Base-by-base conservation (phyloP, 805 yeast species). In the Nakazawaea ishiwadae region DNA sequence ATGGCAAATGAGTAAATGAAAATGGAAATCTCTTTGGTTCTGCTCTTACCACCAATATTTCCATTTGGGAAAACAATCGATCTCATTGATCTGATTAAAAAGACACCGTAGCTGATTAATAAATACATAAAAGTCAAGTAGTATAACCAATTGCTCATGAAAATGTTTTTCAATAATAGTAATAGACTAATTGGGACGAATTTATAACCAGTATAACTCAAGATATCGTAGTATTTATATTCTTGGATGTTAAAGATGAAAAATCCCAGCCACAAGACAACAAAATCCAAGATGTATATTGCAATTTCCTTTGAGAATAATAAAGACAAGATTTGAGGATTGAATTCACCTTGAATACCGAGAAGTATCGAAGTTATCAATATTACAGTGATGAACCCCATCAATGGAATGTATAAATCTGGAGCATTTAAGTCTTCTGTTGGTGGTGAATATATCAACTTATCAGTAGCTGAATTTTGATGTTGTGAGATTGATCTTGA, bases 181-280 rank as follows among this genome's bases (percentile, higher is more conserved):
- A 77, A 66, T n/a, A 74, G 58, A 14, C 81, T 73, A 47, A 84
- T 70, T 7, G 96, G 87, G 30, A 95, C 88, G 57, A 88, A 95
- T 60, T 93, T 93, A 71, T 93, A 95, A 28, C 98, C 97, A 38
- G 90, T 81, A 63, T 87, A 93, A 46, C 96, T 82, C 8, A 86
- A 74, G 46, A 93, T 67, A 59, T 93, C 99, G 73, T 90, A 80
- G 30, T 86, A 59, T 51, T 80, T 84, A 10, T 84, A 74, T 12
- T 76, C 74, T 21, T 42, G 41, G 41, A 87, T 79, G 45, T 76
- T 77, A 45, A 93, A 71, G 36, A 91, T 68, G 62, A 91, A 93
- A 44, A 95, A 75, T 1, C 96, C 96, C 31, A 87, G 65, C 54
- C 84, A 85, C 51, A 93, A 73, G 20, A 91, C 68, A 32, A 76